Base-by-base conservation (phyloP, 108 stramenopile species). In the Pseudonitzschia multistriata region DNA sequence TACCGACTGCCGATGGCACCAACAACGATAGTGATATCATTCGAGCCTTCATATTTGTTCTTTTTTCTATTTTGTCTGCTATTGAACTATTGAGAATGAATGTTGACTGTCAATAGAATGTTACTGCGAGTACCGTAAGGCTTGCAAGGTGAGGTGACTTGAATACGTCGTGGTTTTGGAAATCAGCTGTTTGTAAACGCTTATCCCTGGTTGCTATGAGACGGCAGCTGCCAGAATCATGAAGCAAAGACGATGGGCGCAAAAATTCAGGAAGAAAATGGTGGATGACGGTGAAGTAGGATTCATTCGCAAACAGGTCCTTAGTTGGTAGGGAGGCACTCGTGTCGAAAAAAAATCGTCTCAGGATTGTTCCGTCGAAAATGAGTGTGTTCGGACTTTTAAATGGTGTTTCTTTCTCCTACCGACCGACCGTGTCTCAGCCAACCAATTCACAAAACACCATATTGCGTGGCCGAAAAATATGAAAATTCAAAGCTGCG, bases 401-500 rank as follows among this genome's bases (percentile, higher is more conserved):
- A 45, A 3, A 13, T 2, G 2, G 17, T 13, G 13, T 45, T 45
- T 45, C 42, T 45, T 45, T 45, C 42, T 45, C 42, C 42, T 45
- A n/a, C n/a, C n/a, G n/a, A n/a, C n/a, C n/a, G n/a, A n/a, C n/a
- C n/a, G 40, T 52, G 21, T 25, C 4, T 7, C 50, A 52, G 25
- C 50, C 50, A 52, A 52, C 50, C 50, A 52, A 52, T 52, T 52
- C 8, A 8, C 8, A 24, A 7, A 25, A 5, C 25, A 10, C 25
- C 2, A 25, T 7, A 52, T 52, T 52, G 50, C 50, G 50, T 52
- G 50, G 50, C 50, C 25, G 50, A 25, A 52, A 10, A 25, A 11
- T 4, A 52, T 52, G 50, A 52, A 52, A 52, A 8, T 52, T 52
- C 50, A 52, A 52, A 11, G 50, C 22, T 24, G 22, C 50, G 50